Conservation (phyloP, 129 eudicot genomes). For the Solidago caesia region DNA sequence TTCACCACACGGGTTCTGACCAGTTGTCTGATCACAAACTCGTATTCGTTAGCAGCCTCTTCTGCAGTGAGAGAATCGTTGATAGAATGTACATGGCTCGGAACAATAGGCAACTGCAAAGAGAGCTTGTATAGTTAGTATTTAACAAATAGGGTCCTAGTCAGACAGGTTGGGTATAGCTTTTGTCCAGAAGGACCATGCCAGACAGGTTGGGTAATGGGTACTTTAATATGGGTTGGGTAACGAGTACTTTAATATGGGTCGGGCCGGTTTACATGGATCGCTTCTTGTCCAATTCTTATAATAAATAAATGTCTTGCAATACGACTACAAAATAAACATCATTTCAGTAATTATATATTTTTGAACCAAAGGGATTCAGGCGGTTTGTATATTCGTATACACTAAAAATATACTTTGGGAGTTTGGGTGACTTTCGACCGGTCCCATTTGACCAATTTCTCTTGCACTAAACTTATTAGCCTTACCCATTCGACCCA, state of each 20-base stretch:
- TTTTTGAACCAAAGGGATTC: neutral
- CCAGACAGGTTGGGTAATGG: constrained; percentile 1
- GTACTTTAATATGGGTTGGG: neutral
- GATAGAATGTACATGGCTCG: constrained; percentile 78
- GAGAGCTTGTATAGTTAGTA: neutral
- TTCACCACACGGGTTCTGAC: constrained; percentile 75
- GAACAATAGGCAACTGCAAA: constrained; percentile 76
- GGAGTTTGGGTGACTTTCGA: neutral
- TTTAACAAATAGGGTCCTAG: neutral
- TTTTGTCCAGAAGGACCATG: neutral
- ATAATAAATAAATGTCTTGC: neutral
- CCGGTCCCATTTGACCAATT: neutral
- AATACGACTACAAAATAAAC: neutral
- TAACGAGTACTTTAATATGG: neutral
- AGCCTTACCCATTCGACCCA: neutral
- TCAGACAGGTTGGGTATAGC: neutral
- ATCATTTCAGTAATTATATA: neutral
- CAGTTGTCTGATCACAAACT: constrained; percentile 74
- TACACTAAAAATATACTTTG: neutral
- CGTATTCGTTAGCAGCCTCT: constrained; percentile 80
- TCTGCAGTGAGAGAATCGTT: constrained; percentile 70
- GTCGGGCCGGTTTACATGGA: neutral
- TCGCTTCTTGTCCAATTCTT: neutral
- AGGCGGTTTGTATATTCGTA: neutral
- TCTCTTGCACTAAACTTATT: neutral